These are phyloP conservation scores for Amanita jacksonii DNA, from an alignment of 768 basidiomycete species.

Conservation along the genomic window DNA sequence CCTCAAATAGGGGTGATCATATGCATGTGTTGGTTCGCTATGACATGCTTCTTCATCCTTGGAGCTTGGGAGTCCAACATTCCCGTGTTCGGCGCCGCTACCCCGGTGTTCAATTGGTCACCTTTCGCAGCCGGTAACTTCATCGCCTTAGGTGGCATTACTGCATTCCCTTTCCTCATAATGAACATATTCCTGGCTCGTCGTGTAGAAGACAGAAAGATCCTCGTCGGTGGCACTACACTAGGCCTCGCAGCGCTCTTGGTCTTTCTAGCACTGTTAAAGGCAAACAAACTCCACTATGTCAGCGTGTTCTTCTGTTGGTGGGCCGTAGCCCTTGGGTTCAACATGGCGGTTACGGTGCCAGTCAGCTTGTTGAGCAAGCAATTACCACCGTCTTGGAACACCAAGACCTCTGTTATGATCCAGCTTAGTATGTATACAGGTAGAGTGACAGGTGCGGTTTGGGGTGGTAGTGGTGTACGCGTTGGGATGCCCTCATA, in stretches of 20 bases:
- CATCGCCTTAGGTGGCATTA: conserved; percentile 56
- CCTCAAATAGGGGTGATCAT: conserved; percentile 36
- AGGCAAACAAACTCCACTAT: conserved; percentile 31
- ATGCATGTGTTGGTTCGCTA: conserved; percentile 65
- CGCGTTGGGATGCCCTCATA: no score
- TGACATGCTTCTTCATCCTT: conserved; percentile 63
- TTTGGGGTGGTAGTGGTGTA: no score
- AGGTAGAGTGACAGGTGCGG: no score
- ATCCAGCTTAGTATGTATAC: no score
- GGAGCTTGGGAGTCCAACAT: conserved; percentile 64
- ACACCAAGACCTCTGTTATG: no score
- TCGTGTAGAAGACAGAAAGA: conserved; percentile 50
- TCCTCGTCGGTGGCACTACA: conserved; percentile 41
- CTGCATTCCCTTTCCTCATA: conserved; percentile 58
- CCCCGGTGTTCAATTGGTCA: conserved; percentile 38
- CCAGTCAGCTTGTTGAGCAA: conserved; percentile 58
- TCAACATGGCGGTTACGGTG: conserved; percentile 64
- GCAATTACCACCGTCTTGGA: no score
- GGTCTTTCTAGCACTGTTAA: conserved; percentile 38
- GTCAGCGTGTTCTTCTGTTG: conserved; percentile 39
- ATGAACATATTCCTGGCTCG: conserved; percentile 47
- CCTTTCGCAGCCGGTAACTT: conserved; percentile 62
- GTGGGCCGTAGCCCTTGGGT: conserved; percentile 59
- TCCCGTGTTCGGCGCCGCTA: conserved; percentile 44
- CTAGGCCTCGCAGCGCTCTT: conserved; percentile 46